phyloP scores from a whole-genome alignment of 352 stramenopile species.

The Elongisporangium prolatum region DNA sequence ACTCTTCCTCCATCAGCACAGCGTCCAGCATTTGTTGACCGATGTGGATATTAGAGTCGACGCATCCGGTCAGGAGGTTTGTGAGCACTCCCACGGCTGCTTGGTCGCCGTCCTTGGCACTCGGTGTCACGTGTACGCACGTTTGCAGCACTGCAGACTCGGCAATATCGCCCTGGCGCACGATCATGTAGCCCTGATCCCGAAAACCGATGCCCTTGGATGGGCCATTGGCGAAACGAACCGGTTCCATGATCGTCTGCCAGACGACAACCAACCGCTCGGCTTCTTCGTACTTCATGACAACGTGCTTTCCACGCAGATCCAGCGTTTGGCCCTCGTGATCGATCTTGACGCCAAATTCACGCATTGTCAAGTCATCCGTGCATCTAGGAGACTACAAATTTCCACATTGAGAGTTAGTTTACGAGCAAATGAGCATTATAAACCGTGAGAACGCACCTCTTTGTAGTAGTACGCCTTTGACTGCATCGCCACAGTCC shows the following conservation, averaged over 20 bases:
- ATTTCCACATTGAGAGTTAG: conserved; percentile 9
- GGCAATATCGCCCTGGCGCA: conserved; percentile 13
- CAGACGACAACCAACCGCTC: conserved; percentile 46
- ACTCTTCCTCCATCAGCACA: conserved; percentile 22
- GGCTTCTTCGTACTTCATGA: conserved; percentile 23
- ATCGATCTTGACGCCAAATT: conserved; percentile 32
- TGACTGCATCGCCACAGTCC: conserved; percentile 15
- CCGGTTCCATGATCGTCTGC: conserved; percentile 29
- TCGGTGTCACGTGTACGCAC: conserved; percentile 5
- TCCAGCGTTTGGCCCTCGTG: conserved; percentile 20
- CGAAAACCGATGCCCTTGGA: conserved; percentile 37
- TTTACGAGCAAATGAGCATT: not conserved
- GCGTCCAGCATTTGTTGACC: conserved; percentile 18
- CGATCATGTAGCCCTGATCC: conserved; percentile 37
- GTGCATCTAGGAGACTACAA: conserved; percentile 13
- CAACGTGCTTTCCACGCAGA: conserved; percentile 33
- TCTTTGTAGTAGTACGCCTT: conserved; percentile 30
- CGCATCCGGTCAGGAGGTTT: conserved; percentile 29
- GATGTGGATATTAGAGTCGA: conserved; percentile 27
- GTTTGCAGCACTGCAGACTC: too few species aligned
- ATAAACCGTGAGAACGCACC: conserved; percentile 7
- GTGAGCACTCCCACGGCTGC: conserved; percentile 22
- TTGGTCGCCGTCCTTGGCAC: conserved; percentile 15
- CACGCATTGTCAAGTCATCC: conserved; percentile 1
- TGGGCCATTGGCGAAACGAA: conserved; percentile 31